Evolutionary conservation across 1,284 basidiomycete species (phyloP), one percentile per base, ranked within the genome.

Genomic region (Microbotryum silenes-acaulis): DNA sequence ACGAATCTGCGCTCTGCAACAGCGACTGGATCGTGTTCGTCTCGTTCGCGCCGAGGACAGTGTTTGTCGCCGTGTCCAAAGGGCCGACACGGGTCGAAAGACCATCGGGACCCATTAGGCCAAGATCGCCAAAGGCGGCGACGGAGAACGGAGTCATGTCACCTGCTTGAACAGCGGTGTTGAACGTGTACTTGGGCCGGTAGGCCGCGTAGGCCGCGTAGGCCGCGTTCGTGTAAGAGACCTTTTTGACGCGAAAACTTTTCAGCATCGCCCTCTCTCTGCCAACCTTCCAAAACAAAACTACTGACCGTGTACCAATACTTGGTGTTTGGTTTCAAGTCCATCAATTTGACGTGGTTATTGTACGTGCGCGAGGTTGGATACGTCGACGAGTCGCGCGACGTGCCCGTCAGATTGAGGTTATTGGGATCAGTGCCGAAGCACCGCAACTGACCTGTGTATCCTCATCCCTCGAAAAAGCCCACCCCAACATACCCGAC

Each of bases 401-500:
- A 50, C 10, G 25, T 54, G 6, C 56, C 64, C 12, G 27, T 10
- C 45, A 52, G n/a, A 45, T 65, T 53, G 25, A 70, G 62, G 12
- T 57, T 56, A 23, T 46, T 21, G 4, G 66, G 66, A 9, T 47
- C 37, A 20, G 25, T 23, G 14, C 66, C 66, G 59, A 56, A 54
- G 37, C 9, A 31, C 21, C 29, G 23, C 10, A 44, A 77, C 81
- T 66, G 70, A 89, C 88, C 78, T 96, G 90, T 3, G 81, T 74
- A 25, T 85, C 82, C 62, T 91, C 89, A 72, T 97, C 90, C 2
- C 87, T 85, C 21, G 90, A 89, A 70, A 97, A 88, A 5, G 94
- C 96, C 93, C 94, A 98, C 0, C 85, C 91, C 10, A 99, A 81
- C 71, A 96, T 92, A 1, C 92, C 91, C 3, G 93, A 89, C 73